Evolutionary conservation across 2,329 filamentous ascomycete species (phyloP).

Genomic region (Calonectria hongkongensis): DNA sequence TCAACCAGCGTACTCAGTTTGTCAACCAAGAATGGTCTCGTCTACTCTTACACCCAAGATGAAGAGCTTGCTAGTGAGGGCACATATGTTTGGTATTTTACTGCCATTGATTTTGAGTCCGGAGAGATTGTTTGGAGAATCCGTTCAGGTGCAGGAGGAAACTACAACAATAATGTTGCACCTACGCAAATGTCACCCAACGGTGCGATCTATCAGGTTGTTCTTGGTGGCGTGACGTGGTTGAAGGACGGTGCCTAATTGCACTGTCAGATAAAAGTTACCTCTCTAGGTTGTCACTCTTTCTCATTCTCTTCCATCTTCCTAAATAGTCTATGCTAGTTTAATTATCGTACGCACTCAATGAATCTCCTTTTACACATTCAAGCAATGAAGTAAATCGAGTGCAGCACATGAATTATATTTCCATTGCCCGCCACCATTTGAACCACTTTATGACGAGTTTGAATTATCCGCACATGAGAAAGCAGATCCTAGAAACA

Average conservation of each 20-base stretch:
- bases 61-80: not conserved
- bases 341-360: too few species aligned
- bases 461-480: too few species aligned
- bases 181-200: conserved; percentile 15
- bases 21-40: conserved; percentile 2
- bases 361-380: too few species aligned
- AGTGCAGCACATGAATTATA: too few species aligned
- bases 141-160: conserved; percentile 1
- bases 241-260: conserved; percentile 4
- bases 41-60: conserved; percentile 6
- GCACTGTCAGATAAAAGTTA: too few species aligned
- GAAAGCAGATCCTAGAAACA: too few species aligned
- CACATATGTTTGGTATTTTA: conserved; percentile 12
- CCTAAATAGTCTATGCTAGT: too few species aligned
- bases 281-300: too few species aligned
- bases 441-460: too few species aligned
- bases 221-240: not conserved
- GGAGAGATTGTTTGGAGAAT: conserved; percentile 9
- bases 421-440: too few species aligned
- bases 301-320: too few species aligned
- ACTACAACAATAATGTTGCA: conserved; percentile 13
- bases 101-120: not conserved
- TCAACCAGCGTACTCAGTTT: not conserved
- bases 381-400: too few species aligned
- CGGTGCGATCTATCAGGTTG: not conserved